Base-by-base conservation (phyloP, 257 asterid genomes). In the Fraxinus quadrangulata region DNA sequence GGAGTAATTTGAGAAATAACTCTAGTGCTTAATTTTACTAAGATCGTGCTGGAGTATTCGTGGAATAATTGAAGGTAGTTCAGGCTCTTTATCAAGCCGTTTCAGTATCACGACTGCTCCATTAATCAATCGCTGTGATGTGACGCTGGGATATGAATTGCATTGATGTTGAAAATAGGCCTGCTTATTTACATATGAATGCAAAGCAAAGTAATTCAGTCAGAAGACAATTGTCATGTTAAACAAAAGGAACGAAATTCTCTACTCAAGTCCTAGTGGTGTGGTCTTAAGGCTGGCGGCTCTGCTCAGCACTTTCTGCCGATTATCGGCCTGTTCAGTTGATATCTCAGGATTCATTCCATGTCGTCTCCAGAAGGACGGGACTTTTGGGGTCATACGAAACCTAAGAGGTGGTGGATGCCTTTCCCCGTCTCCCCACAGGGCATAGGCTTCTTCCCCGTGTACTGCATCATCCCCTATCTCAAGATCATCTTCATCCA, bases 401-500 rank as follows among this genome's bases (percentile, higher is more conserved):
- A 89, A 89, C 2, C 90, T 81, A 30, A 86, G 88, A 42, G 90
- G 91, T 1, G 86, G 88, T 1, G 90, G 91, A 39, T 88, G 80
- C 72, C 87, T 76, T 70, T 80, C 87, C 4, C 87, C 87, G 0
- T 88, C 91, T 26, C 92, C 95, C 91, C 88, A 84, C 17, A 90
- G 39, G 11, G 92, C 92, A 12, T 89, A 84, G 11, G 91, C 91
- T 72, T 89, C 92, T 56, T 89, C 92, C 4, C 92, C 92, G 17
- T 88, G 92, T 0, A 77, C 90, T 0, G 89, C 90, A 23, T 89
- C 92, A 19, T 89, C 94, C 0, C 94, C 92, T 33, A 89, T 82
- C 75, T 84, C 87, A 0, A 91, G 83, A 34, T 86, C 94, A 42
- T 89, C 90, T 59, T 91, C 96, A 8, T 85, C 81, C 84, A 89